Evolutionary conservation across 495 filamentous ascomycete species (phyloP), one percentile per base, ranked within the genome.

Genomic region (Trichoderma reesei): DNA sequence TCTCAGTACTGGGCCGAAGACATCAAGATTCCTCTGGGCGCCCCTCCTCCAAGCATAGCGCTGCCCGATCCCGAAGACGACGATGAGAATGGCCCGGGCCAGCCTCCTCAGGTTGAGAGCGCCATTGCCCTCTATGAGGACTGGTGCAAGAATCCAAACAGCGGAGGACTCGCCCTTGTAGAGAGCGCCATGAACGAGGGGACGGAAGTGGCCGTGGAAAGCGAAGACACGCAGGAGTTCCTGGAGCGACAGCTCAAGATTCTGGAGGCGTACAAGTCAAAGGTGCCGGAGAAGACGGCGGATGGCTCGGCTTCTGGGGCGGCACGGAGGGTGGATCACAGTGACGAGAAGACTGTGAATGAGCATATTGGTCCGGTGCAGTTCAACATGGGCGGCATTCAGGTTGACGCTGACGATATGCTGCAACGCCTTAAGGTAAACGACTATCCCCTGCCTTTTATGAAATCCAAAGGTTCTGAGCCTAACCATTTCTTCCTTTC

Each of bases 341-440:
- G 60, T 41, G 69, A 66, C 16, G 26, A 38, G 20, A 83, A 85
- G 44, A 80, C 81, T 64, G 88, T 95, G 59, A 88, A 86, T 68
- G 91, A 96, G 70, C 91, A 96, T 67, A 96, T 96, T 65, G 93
- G 93, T 0, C 92, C 92, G 3, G 91, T 96, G 65, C 92, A 97
- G 68, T 96, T 96, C 74, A 98, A 98, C 70, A 91, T 96, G 82
- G 93, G 92, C 26, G 93, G 93, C 64, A 96, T 98, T 63, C 92
- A 97, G 71, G 91, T 97, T 9, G 91, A 98, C 75, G 92, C 92
- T 9, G 93, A 98, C 69, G 94, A 96, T 67, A 94, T 96, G 89
- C 74, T 96, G 60, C 88, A 92, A 72, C 85, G 89, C 71, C 79
- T 96, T 56, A 91, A 90, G 83, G 91, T 94, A 76, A 70, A 38